Base-by-base conservation (phyloP, 495 filamentous ascomycete genomes). In the Daldinia concentrica region DNA sequence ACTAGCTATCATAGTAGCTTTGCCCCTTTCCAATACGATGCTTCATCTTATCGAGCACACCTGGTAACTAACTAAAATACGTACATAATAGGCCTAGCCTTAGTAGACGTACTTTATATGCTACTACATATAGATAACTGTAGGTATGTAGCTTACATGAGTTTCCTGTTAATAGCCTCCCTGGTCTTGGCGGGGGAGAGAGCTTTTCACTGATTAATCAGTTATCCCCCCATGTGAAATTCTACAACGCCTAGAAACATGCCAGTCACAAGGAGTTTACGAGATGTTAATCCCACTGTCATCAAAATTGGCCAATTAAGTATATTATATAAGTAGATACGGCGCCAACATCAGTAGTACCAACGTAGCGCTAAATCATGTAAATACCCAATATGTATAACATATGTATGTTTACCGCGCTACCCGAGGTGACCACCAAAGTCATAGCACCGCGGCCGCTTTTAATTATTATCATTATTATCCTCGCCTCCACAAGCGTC, bases 381-480 rank as follows among this genome's bases (percentile, higher is more conserved):
- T 51, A 55, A 36, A 56, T 65, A 71, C 32, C 58, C 58, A 50
- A 57, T 14, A 22, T 0, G 41, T 4, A 45, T 32, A 55, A 24
- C 26, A 30, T 50, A 43, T 71, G 57, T 50, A 43, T 71, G 57
- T 37, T 14, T 50, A 71, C 68, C 50, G 34, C 60, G 12, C 19
- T 41, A 48, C 50, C 22, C 26, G 58, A 60, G 3, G 36, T 56
- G 36, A 22, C 37, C 22, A 24, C 52, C 24, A 32, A 15, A 30
- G 7, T 19, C 3, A 12, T 30, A 43, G 52, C 2, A 12, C 8
- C 32, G 48, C 54, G 24, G 39, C 27, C 29, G 14, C 41, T 37
- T 37, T 5, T 29, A 29, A 17, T 50, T 9, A 52, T 55, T 48
- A 48, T 29, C 29, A 62, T 52, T 36, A 62, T 34, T 34, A 58